Percentiles rank a stretch among this genome's conserved stretches.
These are phyloP conservation scores for Calocera viscosa DNA, from an alignment of 768 basidiomycete genomes.

Conservation along the genomic window DNA sequence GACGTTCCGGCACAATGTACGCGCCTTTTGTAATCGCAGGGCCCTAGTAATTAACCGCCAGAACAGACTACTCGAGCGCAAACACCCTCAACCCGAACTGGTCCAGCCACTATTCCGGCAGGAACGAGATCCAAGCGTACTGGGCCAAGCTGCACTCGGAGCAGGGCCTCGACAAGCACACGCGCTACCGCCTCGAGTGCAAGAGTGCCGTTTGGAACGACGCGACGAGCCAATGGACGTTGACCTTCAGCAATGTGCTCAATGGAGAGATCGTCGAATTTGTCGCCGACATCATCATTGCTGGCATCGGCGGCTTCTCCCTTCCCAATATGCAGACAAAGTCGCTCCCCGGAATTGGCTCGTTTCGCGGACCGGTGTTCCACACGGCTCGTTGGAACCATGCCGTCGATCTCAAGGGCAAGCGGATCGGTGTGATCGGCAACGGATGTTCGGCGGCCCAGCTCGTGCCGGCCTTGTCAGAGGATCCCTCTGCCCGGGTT, in stretches of 20 bases:
- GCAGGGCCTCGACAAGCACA: conserved; percentile 34
- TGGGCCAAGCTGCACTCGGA: conserved; percentile 39
- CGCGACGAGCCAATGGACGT: conserved; percentile 31
- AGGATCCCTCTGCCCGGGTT: conserved; percentile 20
- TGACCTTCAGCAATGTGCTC: conserved; percentile 30
- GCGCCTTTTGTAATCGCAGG: too few relatives aligned
- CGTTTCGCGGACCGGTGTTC: conserved; percentile 40
- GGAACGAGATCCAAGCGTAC: conserved; percentile 42
- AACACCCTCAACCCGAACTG: conserved; percentile 43
- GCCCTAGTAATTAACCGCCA: background rate
- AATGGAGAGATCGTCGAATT: conserved; percentile 29
- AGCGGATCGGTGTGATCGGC: conserved; percentile 48
- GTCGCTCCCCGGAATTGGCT: conserved; percentile 33
- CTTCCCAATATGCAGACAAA: conserved; percentile 36
- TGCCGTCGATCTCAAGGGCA: conserved; percentile 39
- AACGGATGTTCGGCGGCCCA: conserved; percentile 57
- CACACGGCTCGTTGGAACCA: conserved; percentile 48
- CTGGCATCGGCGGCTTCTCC: conserved; percentile 34
- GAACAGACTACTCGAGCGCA: conserved; percentile 35
- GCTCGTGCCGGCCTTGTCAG: conserved; percentile 22
- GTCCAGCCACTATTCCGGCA: conserved; percentile 35
- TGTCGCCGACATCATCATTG: conserved; percentile 38
- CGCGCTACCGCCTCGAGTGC: conserved; percentile 34
- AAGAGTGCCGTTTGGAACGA: conserved; percentile 37
- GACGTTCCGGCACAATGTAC: background rate